A percentile compares a stretch with the other conserved stretches of the same genome.
Evolutionary conservation across 2,329 filamentous ascomycete genomes (phyloP).

Genomic region (Stachybotrys chartarum): DNA sequence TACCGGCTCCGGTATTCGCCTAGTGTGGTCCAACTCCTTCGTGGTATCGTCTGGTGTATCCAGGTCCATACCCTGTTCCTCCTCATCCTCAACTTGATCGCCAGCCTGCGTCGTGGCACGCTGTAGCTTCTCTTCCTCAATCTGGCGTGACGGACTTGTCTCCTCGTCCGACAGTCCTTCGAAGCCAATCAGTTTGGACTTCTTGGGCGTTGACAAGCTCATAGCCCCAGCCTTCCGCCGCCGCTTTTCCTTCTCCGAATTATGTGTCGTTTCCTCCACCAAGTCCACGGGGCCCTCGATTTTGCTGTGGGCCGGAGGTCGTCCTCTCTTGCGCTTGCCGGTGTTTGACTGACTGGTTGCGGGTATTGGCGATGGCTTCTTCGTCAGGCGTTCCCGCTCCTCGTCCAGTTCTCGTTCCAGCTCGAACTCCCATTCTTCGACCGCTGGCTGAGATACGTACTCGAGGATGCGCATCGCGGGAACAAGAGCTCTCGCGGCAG

Average conservation of each 20-base stretch:
- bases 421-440: constrained; percentile 51
- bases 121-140: constrained; percentile 6
- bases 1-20: too few species aligned
- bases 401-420: constrained; percentile 35
- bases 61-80: not conserved
- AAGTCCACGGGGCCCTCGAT: constrained; percentile 22
- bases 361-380: constrained; percentile 4
- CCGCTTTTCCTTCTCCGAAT: constrained; percentile 3
- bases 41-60: too few species aligned
- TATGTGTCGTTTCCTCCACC: not conserved
- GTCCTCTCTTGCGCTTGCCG: constrained; percentile 13
- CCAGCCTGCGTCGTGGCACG: not conserved
- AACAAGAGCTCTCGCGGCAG: constrained; percentile 38
- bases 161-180: constrained; percentile 22
- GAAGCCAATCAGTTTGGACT: constrained; percentile 21
- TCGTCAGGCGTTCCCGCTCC: constrained; percentile 21
- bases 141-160: constrained; percentile 17
- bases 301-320: constrained; percentile 21
- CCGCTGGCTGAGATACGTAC: constrained; percentile 48
- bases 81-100: not conserved
- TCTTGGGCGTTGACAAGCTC: constrained; percentile 27
- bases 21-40: too few species aligned
- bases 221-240: constrained; percentile 18
- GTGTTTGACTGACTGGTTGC: not conserved
- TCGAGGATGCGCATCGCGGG: constrained; percentile 42